Percentiles rank a stretch among this genome's conserved stretches.
Conservation (phyloP, 805 yeast genomes). For the Kurtzmaniella cleridarum region DNA sequence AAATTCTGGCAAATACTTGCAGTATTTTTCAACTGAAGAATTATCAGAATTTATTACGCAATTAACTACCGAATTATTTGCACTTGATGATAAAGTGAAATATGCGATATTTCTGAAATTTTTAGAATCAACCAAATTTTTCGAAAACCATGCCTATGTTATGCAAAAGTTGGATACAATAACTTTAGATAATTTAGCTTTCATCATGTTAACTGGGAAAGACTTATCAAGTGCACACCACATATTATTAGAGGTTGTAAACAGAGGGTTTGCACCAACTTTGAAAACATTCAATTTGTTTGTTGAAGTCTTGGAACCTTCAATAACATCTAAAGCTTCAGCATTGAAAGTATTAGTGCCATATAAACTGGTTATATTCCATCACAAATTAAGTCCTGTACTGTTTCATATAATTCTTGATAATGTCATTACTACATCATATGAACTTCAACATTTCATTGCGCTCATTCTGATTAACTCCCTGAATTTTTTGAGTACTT, state of each 20-base stretch:
- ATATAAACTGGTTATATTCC: conserved; percentile 26
- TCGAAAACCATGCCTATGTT: conserved; percentile 9
- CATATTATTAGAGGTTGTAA: conserved; percentile 6
- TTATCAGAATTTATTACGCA: too few relatives aligned
- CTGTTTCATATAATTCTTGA: conserved; percentile 18
- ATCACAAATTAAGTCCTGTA: conserved; percentile 12
- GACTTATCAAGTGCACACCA: conserved; percentile 9
- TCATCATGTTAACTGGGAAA: conserved; percentile 13
- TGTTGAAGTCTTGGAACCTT: too few relatives aligned
- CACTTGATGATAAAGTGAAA: conserved; percentile 4
- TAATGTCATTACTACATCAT: conserved; percentile 14
- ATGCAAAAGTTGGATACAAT: conserved; percentile 12
- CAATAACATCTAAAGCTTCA: background rate
- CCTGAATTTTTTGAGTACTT: conserved; percentile 9
- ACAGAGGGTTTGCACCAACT: too few relatives aligned
- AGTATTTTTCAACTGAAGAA: background rate
- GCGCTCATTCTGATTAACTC: conserved; percentile 11
- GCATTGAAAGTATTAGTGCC: conserved; percentile 15
- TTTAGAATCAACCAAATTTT: conserved; percentile 4
- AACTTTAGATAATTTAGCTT: conserved; percentile 20
- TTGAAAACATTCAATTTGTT: too few relatives aligned
- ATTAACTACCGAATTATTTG: too few relatives aligned
- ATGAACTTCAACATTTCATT: conserved; percentile 25
- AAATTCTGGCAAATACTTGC: background rate
- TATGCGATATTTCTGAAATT: conserved; percentile 8